Evolutionary conservation across 2,329 filamentous ascomycete species (phyloP).

Genomic region (Fusarium pseudonygamai): DNA sequence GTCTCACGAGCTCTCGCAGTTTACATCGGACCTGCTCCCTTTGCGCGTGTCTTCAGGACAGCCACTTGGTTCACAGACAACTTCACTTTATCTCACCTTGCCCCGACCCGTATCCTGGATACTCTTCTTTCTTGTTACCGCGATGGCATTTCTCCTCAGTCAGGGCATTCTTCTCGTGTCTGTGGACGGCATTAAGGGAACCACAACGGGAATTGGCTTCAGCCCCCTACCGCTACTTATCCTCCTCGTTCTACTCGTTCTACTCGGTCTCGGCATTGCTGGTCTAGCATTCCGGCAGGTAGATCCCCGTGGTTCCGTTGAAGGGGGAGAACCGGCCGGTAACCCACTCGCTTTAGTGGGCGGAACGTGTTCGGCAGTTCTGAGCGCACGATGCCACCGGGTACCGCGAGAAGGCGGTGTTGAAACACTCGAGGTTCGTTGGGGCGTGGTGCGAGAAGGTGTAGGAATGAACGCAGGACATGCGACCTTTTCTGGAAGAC

Average conservation of each 20-base stretch:
- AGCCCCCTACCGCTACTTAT: conserved; percentile 55
- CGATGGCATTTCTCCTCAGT: conserved; percentile 57
- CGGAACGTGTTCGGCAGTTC: conserved; percentile 62
- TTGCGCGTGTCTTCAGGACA: conserved; percentile 59
- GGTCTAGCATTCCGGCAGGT: conserved; percentile 54
- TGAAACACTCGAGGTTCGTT: conserved; percentile 52
- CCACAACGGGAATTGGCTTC: conserved; percentile 50
- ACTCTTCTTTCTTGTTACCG: conserved; percentile 55
- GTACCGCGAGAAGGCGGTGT: conserved; percentile 45
- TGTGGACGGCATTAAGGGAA: conserved; percentile 41
- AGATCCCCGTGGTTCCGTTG: conserved; percentile 47
- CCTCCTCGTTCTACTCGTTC: conserved; percentile 52
- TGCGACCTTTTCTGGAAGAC: conserved; percentile 55
- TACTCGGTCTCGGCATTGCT: conserved; percentile 48
- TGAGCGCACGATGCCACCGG: conserved; percentile 60
- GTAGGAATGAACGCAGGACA: conserved; percentile 53
- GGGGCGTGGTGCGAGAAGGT: conserved; percentile 57
- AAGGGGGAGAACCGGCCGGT: conserved; percentile 50
- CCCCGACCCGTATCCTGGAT: conserved; percentile 57
- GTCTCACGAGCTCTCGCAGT: conserved; percentile 60
- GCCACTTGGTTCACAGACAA: conserved; percentile 56
- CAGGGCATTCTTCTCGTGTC: conserved; percentile 53
- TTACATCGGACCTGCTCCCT: conserved; percentile 45
- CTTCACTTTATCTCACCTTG: conserved; percentile 60
- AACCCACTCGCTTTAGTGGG: conserved; percentile 60